A percentile compares a stretch with the other conserved stretches of the same genome.
Conservation (phyloP, 495 filamentous ascomycete genomes). For the Penicillium pancosmium region DNA sequence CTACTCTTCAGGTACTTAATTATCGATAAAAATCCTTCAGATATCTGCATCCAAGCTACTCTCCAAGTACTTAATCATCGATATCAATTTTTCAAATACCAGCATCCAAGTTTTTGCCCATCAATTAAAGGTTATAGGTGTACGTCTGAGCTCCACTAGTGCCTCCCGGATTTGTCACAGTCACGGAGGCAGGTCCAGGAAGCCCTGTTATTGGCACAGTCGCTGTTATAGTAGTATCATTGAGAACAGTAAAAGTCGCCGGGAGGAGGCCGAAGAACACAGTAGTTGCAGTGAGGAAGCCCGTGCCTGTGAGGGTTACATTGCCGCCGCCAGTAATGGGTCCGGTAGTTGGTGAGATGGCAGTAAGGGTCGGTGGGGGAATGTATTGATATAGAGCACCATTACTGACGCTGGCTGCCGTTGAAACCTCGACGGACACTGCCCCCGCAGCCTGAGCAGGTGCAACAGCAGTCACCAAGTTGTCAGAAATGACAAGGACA, state of each 20-base stretch:
- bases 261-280: constrained; percentile 4
- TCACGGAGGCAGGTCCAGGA: constrained; percentile 1
- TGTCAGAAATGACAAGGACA: constrained; percentile 4
- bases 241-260: constrained; percentile 5
- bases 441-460: not conserved
- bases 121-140: not conserved
- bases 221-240: constrained; percentile 1
- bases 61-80: too few relatives aligned
- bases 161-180: constrained; percentile 1
- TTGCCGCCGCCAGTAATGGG: not conserved
- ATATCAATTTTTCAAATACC: too few relatives aligned
- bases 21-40: too few relatives aligned
- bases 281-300: constrained; percentile 1
- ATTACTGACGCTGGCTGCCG: not conserved
- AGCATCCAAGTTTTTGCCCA: too few relatives aligned
- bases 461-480: constrained; percentile 1
- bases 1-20: too few relatives aligned
- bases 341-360: not conserved
- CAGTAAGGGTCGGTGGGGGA: not conserved
- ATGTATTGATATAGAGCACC: not conserved
- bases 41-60: too few relatives aligned
- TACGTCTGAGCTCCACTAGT: constrained; percentile 8
- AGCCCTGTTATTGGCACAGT: not conserved
- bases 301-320: constrained; percentile 2
- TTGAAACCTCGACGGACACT: not conserved